Conservation (phyloP, 805 yeast species). For the Candida cerambycidarum region DNA sequence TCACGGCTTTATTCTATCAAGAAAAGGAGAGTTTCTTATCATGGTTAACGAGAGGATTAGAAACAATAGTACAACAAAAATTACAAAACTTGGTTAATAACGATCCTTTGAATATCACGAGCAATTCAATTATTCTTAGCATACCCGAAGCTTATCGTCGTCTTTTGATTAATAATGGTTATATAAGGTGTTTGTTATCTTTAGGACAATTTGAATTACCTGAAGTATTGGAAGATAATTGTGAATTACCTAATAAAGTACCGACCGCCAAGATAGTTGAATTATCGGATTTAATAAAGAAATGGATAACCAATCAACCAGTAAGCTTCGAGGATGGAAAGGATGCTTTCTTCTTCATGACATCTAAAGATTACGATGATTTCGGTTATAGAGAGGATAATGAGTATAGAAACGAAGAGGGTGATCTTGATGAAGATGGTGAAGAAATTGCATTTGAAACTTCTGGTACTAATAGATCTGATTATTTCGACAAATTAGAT, state of each 20-base stretch:
- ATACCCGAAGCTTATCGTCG: conserved; percentile 20
- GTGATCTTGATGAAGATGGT: conserved; percentile 23
- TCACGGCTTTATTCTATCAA: conserved; percentile 48
- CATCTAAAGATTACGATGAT: conserved; percentile 24
- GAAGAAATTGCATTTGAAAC: conserved; percentile 35
- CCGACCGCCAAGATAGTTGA: conserved; percentile 31
- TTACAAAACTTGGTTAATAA: conserved; percentile 11
- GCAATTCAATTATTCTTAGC: conserved; percentile 4
- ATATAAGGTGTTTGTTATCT: conserved; percentile 47
- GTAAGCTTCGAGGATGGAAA: conserved; percentile 34
- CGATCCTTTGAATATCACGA: conserved; percentile 6
- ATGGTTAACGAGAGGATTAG: conserved; percentile 43
- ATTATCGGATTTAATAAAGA: conserved; percentile 37
- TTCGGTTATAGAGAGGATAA: conserved; percentile 28
- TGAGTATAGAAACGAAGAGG: conserved; percentile 19
- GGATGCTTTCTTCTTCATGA: conserved; percentile 33
- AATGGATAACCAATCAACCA: conserved; percentile 39
- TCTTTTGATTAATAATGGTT: conserved; percentile 47
- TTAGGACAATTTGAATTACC: conserved; percentile 49
- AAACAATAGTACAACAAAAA: conserved; percentile 25
- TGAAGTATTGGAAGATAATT: conserved; percentile 35
- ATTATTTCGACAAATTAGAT: conserved; percentile 24
- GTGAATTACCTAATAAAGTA: conserved; percentile 35
- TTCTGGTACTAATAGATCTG: conserved; percentile 14
- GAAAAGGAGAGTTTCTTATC: conserved; percentile 44